A percentile compares a stretch with the other conserved stretches of the same genome.
Conservation (phyloP, 1,284 basidiomycete genomes). For the Neolentinus lepideus region DNA sequence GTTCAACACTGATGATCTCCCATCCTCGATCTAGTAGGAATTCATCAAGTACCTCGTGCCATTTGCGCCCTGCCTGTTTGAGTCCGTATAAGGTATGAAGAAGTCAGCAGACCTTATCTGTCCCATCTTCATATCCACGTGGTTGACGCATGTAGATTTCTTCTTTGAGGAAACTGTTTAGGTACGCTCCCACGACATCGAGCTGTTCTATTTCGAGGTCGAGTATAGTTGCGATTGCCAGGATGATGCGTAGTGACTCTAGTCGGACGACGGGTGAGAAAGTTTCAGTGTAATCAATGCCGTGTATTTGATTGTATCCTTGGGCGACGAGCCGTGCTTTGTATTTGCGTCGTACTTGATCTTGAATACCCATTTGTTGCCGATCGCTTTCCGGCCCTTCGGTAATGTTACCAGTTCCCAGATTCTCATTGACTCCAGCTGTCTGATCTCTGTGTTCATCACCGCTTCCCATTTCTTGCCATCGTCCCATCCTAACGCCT, state of each 20-base stretch:
- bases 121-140: slow-evolving; percentile 10
- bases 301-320: slow-evolving; percentile 28
- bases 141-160: slow-evolving; percentile 18
- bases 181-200: slow-evolving; percentile 27
- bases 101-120: slow-evolving; percentile 11
- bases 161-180: slow-evolving; percentile 18
- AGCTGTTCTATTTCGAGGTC: slow-evolving; percentile 22
- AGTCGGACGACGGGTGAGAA: slow-evolving; percentile 25
- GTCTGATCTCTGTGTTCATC: neutral
- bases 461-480: neutral
- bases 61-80: slow-evolving; percentile 15
- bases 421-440: neutral
- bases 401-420: slow-evolving; percentile 14
- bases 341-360: slow-evolving; percentile 10
- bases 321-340: slow-evolving; percentile 31
- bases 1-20: neutral
- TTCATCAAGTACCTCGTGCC: slow-evolving; percentile 11
- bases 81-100: slow-evolving; percentile 17
- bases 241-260: slow-evolving; percentile 22
- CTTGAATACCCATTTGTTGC: slow-evolving; percentile 1
- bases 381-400: slow-evolving; percentile 3
- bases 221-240: slow-evolving; percentile 20
- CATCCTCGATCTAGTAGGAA: neutral
- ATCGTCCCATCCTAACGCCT: neutral
- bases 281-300: slow-evolving; percentile 30